Conservation (phyloP, 73 alveolate genomes). For the Tetrahymena borealis region DNA sequence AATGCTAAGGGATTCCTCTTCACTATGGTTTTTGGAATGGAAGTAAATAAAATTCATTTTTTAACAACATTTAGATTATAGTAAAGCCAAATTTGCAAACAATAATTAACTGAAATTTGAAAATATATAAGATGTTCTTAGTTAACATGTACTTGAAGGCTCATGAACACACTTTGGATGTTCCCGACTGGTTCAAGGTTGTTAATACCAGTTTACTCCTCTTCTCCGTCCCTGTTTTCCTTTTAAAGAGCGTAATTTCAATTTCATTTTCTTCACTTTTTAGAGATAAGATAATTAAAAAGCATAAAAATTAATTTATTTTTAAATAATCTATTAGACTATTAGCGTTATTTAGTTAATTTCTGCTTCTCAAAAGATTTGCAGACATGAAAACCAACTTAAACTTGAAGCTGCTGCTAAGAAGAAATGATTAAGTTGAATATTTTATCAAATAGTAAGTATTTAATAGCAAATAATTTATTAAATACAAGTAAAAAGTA, state of each 20-base stretch:
- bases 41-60: not conserved
- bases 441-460: too few relatives aligned
- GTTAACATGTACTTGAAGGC: not conserved
- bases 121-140: not conserved
- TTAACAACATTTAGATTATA: too few relatives aligned
- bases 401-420: not conserved
- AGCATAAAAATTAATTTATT: not conserved
- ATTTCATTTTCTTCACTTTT: too few relatives aligned
- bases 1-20: constrained; percentile 15
- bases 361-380: not conserved
- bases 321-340: not conserved
- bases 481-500: not conserved
- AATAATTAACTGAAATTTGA: too few relatives aligned
- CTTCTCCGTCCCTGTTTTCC: not conserved
- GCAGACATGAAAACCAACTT: not conserved
- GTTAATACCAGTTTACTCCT: not conserved
- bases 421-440: not conserved
- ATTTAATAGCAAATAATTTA: not conserved
- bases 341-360: not conserved
- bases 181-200: not conserved
- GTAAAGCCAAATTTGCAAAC: too few relatives aligned
- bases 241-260: not conserved
- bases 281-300: too few relatives aligned
- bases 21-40: constrained; percentile 23
- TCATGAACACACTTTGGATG: not conserved